phyloP scores from a whole-genome alignment of 805 yeast genomes.

The Yamadazyma phyllophila region DNA sequence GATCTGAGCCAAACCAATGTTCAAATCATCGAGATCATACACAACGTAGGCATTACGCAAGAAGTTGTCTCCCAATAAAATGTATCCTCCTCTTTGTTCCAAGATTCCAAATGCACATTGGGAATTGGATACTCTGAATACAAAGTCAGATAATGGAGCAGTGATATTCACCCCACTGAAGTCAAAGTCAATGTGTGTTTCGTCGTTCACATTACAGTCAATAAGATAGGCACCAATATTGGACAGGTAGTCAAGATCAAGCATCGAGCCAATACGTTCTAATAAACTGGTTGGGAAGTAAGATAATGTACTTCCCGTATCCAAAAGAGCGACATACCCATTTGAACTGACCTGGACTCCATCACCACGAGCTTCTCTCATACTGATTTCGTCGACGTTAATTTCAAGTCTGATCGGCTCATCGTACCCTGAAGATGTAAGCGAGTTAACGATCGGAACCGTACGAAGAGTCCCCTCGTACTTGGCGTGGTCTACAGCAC shows the following conservation, averaged over 20 bases:
- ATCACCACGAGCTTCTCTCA: conserved; percentile 14
- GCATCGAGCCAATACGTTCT: conserved; percentile 30
- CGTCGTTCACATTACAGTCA: conserved; percentile 34
- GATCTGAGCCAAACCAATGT: conserved; percentile 51
- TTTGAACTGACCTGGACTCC: conserved; percentile 17
- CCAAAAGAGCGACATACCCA: conserved; percentile 27
- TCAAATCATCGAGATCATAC: conserved; percentile 56
- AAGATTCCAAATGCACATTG: conserved; percentile 27
- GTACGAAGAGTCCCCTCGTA: conserved; percentile 32
- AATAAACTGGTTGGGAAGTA: conserved; percentile 44
- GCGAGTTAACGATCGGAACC: conserved; percentile 37
- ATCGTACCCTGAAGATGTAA: conserved; percentile 26
- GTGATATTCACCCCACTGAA: conserved; percentile 59
- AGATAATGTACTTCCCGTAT: conserved; percentile 36
- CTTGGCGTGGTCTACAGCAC: conserved; percentile 44
- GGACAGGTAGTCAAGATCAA: conserved; percentile 42
- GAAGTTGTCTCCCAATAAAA: conserved; percentile 64
- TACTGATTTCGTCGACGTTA: conserved; percentile 40
- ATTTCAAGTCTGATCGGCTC: conserved; percentile 48
- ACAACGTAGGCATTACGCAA: conserved; percentile 64
- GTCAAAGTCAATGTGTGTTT: conserved; percentile 39
- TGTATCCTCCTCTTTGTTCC: conserved; percentile 9
- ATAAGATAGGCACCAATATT: conserved; percentile 45
- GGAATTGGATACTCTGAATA: conserved; percentile 16
- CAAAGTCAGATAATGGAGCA: conserved; percentile 43